Percentiles rank a stretch among this genome's conserved stretches.
These are phyloP conservation scores for Bertia moriformis DNA, from an alignment of 2,329 filamentous ascomycete genomes.

Conservation along the genomic window DNA sequence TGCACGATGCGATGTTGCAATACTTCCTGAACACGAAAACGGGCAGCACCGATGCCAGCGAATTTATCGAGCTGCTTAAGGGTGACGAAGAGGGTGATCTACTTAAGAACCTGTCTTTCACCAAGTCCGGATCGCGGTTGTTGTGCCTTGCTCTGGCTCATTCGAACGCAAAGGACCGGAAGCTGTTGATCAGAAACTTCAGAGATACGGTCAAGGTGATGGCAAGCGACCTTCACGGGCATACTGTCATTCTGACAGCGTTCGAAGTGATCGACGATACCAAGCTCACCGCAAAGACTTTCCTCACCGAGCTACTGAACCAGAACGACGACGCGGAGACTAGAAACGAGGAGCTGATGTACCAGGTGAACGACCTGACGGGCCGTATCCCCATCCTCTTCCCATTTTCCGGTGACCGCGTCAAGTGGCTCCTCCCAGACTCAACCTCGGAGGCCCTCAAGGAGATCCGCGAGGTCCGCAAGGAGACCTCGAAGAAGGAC, in stretches of 20 bases:
- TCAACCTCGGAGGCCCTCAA: conserved; percentile 54
- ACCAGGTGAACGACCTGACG: conserved; percentile 49
- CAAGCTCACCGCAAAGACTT: conserved; percentile 68
- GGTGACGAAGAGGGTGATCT: conserved; percentile 82
- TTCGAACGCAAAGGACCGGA: conserved; percentile 82
- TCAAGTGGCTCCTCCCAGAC: conserved; percentile 42
- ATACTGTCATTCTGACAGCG: conserved; percentile 68
- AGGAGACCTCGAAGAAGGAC: conserved; percentile 85
- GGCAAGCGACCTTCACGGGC: conserved; percentile 65
- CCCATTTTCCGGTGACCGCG: conserved; percentile 53
- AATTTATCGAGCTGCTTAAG: conserved; percentile 82
- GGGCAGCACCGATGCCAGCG: conserved; percentile 67
- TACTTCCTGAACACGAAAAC: conserved; percentile 72
- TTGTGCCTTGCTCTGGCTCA: conserved; percentile 71
- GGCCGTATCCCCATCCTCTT: conserved; percentile 61
- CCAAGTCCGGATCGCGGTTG: conserved; percentile 70
- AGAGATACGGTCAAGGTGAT: conserved; percentile 79
- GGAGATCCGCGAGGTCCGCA: conserved; percentile 66
- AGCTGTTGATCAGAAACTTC: conserved; percentile 74
- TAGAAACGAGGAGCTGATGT: conserved; percentile 43
- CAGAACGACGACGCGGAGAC: conserved; percentile 45
- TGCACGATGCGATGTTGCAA: conserved; percentile 96
- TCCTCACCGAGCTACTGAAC: conserved; percentile 74
- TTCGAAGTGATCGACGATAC: conserved; percentile 93
- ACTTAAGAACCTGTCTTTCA: conserved; percentile 92